Base-by-base conservation (phyloP, 345 rosid species). In the Microthlaspi erraticum region DNA sequence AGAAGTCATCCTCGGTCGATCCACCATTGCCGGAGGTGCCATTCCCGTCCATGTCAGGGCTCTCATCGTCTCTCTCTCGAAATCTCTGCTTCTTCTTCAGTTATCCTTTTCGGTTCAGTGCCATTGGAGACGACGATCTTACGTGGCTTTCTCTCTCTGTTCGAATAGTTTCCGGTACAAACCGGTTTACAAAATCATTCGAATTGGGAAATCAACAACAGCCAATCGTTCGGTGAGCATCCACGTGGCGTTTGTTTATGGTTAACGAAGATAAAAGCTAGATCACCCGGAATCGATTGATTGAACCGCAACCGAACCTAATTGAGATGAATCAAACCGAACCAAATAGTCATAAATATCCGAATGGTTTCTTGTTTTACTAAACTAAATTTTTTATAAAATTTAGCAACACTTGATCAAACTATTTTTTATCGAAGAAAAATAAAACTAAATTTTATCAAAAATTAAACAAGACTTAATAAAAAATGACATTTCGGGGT, bases 1-100 rank as follows among this genome's bases (percentile, higher is more conserved):
- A 12, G 66, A 17, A 18, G 32, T 51, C 32, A 23, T 43, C 45
- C 48, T 12, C 45, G 45, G 45, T 13, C 65, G 53, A 10, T 42
- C 18, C 56, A 42, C 36, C 45, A 42, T 63, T 42, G 61, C 17
- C 55, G 67, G 55, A 18, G 71, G 66, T 14, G 80, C 1, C 1
- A 68, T 10, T 59, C 55, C 63, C 44, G 69, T 66, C 80, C 76
- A 77, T 66, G 77, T 62, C 10, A 77, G 50, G 33, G 81, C 55
- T 39, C 81, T 77, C 81, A 77, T 77, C 55, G 36, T 71, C 32
- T 41, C 39, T 61, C 18, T 45, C 33, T n/a, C 5, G 7, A 31
- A 29, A 46, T 0, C 65, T 45, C 49, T 50, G 31, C 39, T 20
- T 37, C 46, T 20, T 37, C 46, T 61, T 56, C 37, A 10, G 63